Evolutionary conservation across 306 rosid genomes (phyloP).

Genomic region (Adenanthera pavonina): DNA sequence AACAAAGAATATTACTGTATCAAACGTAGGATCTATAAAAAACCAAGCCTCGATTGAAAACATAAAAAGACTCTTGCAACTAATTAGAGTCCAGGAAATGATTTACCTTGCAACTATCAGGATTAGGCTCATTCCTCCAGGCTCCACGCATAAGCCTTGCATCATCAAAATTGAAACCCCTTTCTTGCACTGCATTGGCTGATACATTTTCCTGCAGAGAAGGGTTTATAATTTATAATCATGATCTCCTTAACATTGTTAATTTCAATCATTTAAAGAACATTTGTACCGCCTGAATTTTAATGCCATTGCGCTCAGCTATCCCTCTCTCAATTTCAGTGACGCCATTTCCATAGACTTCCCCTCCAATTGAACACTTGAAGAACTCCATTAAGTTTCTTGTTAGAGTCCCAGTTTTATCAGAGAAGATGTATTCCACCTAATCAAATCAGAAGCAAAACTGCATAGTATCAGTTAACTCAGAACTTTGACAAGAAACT

Average conservation of each 20-base stretch:
- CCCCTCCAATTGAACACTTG: conserved; percentile 98
- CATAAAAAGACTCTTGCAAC: conserved; percentile 11
- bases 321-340: conserved; percentile 93
- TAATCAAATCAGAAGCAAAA: conserved; percentile 38
- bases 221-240: conserved; percentile 29
- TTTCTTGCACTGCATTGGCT: conserved; percentile 64
- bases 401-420: conserved; percentile 97
- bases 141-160: conserved; percentile 89
- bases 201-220: conserved; percentile 63
- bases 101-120: conserved; percentile 87
- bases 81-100: conserved; percentile 29
- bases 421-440: conserved; percentile 99
- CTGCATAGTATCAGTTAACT: conserved; percentile 29
- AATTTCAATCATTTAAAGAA: conserved; percentile 24
- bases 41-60: conserved; percentile 22
- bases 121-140: conserved; percentile 96
- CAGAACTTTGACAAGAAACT: conserved; percentile 23
- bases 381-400: conserved; percentile 99
- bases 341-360: conserved; percentile 86
- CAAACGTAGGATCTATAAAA: conserved; percentile 31
- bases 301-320: conserved; percentile 74
- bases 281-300: conserved; percentile 56
- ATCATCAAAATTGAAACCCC: conserved; percentile 92
- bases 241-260: neutral
- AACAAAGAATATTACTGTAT: conserved; percentile 6